phyloP scores from a whole-genome alignment of 2,329 filamentous ascomycete species.

The Pestalotiopsis sp. region DNA sequence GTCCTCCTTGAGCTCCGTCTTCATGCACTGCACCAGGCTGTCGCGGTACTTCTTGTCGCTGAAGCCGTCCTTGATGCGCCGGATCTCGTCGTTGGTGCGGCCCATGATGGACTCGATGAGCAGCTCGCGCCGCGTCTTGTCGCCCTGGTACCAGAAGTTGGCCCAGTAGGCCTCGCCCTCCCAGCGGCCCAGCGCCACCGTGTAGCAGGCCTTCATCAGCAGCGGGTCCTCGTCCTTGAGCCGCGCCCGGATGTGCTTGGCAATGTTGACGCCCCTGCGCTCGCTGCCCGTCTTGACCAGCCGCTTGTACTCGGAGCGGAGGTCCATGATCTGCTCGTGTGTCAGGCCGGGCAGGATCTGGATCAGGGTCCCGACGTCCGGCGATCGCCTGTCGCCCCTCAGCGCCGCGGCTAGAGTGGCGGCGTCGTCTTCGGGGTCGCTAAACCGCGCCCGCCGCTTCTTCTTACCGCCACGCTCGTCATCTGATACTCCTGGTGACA shows the following conservation, averaged over 20 bases:
- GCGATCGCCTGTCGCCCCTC: slow-evolving; percentile 60
- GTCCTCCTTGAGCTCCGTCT: slow-evolving; percentile 88
- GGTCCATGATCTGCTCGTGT: slow-evolving; percentile 83
- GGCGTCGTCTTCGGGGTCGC: slow-evolving; percentile 82
- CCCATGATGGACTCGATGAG: slow-evolving; percentile 95
- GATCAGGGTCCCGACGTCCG: slow-evolving; percentile 73
- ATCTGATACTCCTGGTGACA: slow-evolving; percentile 57
- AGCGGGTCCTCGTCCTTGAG: slow-evolving; percentile 74
- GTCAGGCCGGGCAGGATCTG: slow-evolving; percentile 83
- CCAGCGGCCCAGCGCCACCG: slow-evolving; percentile 86
- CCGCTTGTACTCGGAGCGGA: slow-evolving; percentile 88
- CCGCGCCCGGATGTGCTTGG: slow-evolving; percentile 79
- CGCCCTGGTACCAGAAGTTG: slow-evolving; percentile 95
- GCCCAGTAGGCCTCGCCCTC: slow-evolving; percentile 97
- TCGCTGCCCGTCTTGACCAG: slow-evolving; percentile 78
- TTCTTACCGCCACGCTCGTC: slow-evolving; percentile 48
- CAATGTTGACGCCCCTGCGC: slow-evolving; percentile 79
- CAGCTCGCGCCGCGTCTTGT: slow-evolving; percentile 81
- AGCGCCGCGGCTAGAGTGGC: slow-evolving; percentile 76
- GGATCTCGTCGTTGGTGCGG: slow-evolving; percentile 83
- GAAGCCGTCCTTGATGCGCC: slow-evolving; percentile 84
- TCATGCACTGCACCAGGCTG: slow-evolving; percentile 82
- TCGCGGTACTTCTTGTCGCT: slow-evolving; percentile 90
- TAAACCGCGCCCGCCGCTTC: slow-evolving; percentile 71
- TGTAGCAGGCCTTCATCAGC: slow-evolving; percentile 90